phyloP scores from a whole-genome alignment of 2,329 filamentous ascomycete species.

The Metarhizium guizhouense region DNA sequence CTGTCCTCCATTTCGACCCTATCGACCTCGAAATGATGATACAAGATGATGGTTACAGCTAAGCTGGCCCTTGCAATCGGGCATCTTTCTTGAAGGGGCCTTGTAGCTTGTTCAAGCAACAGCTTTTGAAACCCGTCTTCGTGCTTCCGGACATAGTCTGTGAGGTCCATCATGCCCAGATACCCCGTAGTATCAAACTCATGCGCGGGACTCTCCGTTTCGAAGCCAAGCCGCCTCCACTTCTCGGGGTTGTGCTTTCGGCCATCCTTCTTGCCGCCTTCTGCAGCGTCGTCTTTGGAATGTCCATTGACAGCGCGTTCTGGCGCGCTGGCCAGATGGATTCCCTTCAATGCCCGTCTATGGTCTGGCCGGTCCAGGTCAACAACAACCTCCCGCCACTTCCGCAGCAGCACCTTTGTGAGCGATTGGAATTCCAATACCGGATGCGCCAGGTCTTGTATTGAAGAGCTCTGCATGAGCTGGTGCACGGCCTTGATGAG shows the following conservation, averaged over 20 bases:
- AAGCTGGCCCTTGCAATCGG: constrained; percentile 82
- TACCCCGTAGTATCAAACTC: constrained; percentile 86
- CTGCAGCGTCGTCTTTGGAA: constrained; percentile 26
- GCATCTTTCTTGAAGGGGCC: constrained; percentile 63
- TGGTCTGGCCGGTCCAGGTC: constrained; percentile 86
- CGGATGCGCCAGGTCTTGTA: constrained; percentile 85
- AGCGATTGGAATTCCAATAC: constrained; percentile 88
- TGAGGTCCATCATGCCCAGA: constrained; percentile 93
- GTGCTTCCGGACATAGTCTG: constrained; percentile 85
- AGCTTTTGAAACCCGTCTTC: constrained; percentile 91
- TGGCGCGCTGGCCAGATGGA: constrained; percentile 75
- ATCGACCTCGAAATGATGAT: constrained; percentile 93
- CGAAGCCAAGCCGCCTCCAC: constrained; percentile 87
- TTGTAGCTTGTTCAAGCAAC: constrained; percentile 77
- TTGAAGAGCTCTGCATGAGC: constrained; percentile 86
- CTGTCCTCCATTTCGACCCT: constrained; percentile 71
- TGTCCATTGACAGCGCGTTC: constrained; percentile 36
- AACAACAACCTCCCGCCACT: constrained; percentile 79
- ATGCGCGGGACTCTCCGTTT: constrained; percentile 74
- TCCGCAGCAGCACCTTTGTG: constrained; percentile 77
- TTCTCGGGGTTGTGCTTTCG: constrained; percentile 78
- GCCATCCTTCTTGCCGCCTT: constrained; percentile 46
- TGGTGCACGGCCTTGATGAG: constrained; percentile 86
- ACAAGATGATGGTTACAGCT: constrained; percentile 78
- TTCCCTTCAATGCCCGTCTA: constrained; percentile 71